Percentiles rank a stretch among this genome's conserved stretches.
Evolutionary conservation across 441 rosid genomes (phyloP).

Genomic region (Gossypium aridum): DNA sequence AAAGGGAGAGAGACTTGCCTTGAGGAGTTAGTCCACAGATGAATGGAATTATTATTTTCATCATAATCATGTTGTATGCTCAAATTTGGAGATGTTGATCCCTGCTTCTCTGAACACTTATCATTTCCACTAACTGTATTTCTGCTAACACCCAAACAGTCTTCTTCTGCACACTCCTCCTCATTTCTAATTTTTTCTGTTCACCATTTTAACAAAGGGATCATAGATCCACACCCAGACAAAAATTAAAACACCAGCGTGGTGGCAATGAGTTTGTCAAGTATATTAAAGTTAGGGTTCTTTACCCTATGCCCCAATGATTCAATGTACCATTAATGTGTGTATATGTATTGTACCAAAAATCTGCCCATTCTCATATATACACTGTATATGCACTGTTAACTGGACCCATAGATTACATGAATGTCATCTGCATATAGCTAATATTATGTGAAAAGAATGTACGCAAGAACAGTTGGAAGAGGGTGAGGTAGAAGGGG

Average conservation of each 20-base stretch:
- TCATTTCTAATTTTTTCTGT: background rate
- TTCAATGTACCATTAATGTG: no score
- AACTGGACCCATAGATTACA: no score
- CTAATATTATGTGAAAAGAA: background rate
- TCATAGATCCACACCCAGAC: background rate
- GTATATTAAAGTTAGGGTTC: no score
- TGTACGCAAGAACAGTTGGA: background rate
- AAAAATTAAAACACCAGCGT: no score
- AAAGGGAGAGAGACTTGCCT: constrained; percentile 17
- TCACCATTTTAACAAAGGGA: background rate
- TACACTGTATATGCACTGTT: no score
- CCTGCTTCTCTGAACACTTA: background rate
- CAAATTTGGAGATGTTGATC: background rate
- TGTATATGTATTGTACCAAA: no score
- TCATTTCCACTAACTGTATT: background rate
- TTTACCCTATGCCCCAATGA: no score
- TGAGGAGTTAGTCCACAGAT: constrained; percentile 26
- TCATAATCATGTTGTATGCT: constrained; percentile 4
- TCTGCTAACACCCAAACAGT: constrained; percentile 23
- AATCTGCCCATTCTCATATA: no score
- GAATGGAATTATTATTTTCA: background rate
- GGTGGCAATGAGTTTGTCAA: no score
- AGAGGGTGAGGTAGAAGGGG: no score
- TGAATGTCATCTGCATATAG: no score
- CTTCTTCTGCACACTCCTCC: constrained; percentile 39